Percentiles rank a stretch among this genome's conserved stretches.
Conservation (phyloP, 176 grass and related monocot species). For the Dactylis glomerata region DNA sequence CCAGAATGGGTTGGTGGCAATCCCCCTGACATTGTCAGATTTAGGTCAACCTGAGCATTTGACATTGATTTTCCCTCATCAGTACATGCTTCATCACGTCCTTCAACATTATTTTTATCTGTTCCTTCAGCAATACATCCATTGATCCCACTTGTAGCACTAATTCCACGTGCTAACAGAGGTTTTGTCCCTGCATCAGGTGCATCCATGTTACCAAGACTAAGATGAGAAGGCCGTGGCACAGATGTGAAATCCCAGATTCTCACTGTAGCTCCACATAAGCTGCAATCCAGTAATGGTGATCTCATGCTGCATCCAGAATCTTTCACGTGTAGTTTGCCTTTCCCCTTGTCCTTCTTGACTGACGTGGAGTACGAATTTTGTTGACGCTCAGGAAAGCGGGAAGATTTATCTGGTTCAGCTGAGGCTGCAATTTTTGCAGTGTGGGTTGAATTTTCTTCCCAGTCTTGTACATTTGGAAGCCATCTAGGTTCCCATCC, state of each 20-base stretch:
- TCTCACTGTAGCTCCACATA: conserved; percentile 91
- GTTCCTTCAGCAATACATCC: conserved; percentile 60
- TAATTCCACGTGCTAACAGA: conserved; percentile 65
- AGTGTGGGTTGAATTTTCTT: conserved; percentile 94
- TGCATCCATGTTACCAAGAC: conserved; percentile 43
- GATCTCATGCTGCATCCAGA: conserved; percentile 73
- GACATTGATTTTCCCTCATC: conserved; percentile 67
- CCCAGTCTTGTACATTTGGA: conserved; percentile 93
- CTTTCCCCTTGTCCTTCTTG: conserved; percentile 82
- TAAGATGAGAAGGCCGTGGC: conserved; percentile 60
- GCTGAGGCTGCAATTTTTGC: conserved; percentile 62
- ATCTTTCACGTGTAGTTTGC: conserved; percentile 61
- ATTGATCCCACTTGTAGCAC: conserved; percentile 89
- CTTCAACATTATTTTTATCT: conserved; percentile 64
- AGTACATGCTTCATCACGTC: conserved; percentile 67
- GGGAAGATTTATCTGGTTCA: conserved; percentile 45
- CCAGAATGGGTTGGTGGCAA: conserved; percentile 61
- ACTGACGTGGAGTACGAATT: conserved; percentile 57
- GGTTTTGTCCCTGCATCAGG: conserved; percentile 62
- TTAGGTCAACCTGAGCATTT: conserved; percentile 89
- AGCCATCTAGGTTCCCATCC: conserved; percentile 99
- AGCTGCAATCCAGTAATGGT: conserved; percentile 94
- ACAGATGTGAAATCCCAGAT: conserved; percentile 80
- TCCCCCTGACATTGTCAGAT: conserved; percentile 83
- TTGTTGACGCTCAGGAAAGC: conserved; percentile 39